Evolutionary conservation across 345 rosid species (phyloP), one percentile per base, ranked within the genome.

Genomic region (Rhizophora apiculata): DNA sequence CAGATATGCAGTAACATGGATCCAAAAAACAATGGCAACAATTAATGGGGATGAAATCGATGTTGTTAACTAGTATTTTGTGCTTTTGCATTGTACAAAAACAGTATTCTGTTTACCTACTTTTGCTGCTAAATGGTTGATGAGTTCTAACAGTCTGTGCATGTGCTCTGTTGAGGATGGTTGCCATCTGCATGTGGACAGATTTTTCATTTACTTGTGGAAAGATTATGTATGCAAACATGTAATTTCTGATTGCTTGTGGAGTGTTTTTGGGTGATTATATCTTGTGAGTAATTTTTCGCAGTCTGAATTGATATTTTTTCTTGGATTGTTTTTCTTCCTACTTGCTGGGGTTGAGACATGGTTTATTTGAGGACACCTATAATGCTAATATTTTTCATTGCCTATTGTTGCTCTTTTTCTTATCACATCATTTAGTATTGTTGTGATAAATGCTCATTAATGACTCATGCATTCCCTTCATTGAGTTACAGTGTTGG

Each of bases 401-500:
- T 3, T 68, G 11, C 31, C 21, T 30, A 49, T 61, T 61, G 32
- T 63, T 53, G 1, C 15, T 31, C 0, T 57, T 37, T 66, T 29
- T 10, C 5, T 60, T 63, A n/a, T 59, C 6, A 3, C 57, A 46
- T 8, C 13, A 18, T 26, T 21, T 8, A 37, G 20, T 59, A 7
- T 20, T 26, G 29, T 26, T 9, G 27, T 22, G 4, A 8, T 56
- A 32, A 7, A 24, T 62, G 60, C 6, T 60, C 56, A 43, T 63
- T 6, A 30, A 15, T 60, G 19, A 56, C 5, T 24, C 8, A 24
- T 56, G 49, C 30, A 10, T 56, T 5, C 1, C 29, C 16, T 59
- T 39, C 8, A 51, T 62, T 52, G 59, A 56, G 51, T 31, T 58
- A n/a, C 55, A 71, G 46, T 51, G 24, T 43, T 8, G 56, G 54